phyloP scores from a whole-genome alignment of 371 early-diverging fungal genomes.

The Mucor circinelloides region DNA sequence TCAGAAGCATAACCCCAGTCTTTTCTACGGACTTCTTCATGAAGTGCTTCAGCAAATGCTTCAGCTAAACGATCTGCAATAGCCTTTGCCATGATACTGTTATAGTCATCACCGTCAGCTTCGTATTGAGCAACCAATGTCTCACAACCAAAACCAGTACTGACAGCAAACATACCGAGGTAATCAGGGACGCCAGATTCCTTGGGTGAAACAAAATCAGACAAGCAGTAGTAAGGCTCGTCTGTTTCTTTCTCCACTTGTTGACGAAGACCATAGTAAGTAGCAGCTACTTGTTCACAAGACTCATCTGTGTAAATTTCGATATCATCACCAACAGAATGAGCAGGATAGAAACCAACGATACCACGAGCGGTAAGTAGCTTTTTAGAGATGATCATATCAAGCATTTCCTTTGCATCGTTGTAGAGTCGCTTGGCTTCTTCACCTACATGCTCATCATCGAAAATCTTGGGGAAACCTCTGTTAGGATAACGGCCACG shows the following conservation, averaged over 20 bases:
- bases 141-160: constrained; percentile 87
- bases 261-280: constrained; percentile 80
- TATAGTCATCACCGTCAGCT: constrained; percentile 83
- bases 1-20: constrained; percentile 87
- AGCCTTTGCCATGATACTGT: constrained; percentile 90
- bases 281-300: constrained; percentile 62
- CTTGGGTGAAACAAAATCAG: constrained; percentile 89
- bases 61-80: constrained; percentile 93
- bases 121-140: constrained; percentile 75
- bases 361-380: constrained; percentile 73
- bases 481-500: constrained; percentile 94
- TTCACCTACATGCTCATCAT: constrained; percentile 84
- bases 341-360: constrained; percentile 89
- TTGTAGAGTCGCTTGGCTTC: constrained; percentile 91
- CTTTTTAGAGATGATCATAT: constrained; percentile 74
- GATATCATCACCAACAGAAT: constrained; percentile 87
- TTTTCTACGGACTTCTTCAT: constrained; percentile 81
- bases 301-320: constrained; percentile 75
- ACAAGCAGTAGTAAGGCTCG: constrained; percentile 86
- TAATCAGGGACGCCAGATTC: constrained; percentile 76
- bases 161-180: constrained; percentile 89
- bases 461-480: constrained; percentile 94
- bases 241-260: constrained; percentile 72
- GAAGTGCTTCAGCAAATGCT: constrained; percentile 87
- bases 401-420: constrained; percentile 82